Percentiles rank a stretch among this genome's conserved stretches.
phyloP scores from a whole-genome alignment of 768 basidiomycete species.

The Boletus huronensis region DNA sequence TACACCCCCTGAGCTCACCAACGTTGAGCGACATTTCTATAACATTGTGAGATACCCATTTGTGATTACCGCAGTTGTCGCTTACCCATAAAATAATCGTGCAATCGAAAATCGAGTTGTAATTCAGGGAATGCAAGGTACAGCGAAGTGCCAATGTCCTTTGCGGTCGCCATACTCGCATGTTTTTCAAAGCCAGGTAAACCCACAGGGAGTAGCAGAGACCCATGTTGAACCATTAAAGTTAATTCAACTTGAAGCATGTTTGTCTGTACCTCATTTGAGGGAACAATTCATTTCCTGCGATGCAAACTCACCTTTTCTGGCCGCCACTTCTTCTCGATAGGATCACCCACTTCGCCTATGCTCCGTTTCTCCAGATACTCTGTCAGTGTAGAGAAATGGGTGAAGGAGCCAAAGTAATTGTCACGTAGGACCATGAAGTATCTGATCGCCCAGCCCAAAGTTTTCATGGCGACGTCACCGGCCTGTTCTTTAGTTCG shows the following conservation, averaged over 20 bases:
- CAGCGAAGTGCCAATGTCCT: constrained; percentile 52
- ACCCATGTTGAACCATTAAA: constrained; percentile 48
- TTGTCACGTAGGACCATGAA: constrained; percentile 89
- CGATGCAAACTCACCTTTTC: constrained; percentile 52
- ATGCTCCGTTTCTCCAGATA: constrained; percentile 67
- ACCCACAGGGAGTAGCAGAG: constrained; percentile 63
- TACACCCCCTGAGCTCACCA: constrained; percentile 52
- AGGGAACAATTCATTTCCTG: background rate
- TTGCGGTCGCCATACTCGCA: constrained; percentile 19
- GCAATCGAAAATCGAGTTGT: constrained; percentile 71
- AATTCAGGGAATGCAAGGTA: constrained; percentile 61
- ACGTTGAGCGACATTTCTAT: constrained; percentile 79
- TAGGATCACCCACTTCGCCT: constrained; percentile 73
- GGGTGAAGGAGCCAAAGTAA: constrained; percentile 91
- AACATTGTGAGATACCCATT: constrained; percentile 7
- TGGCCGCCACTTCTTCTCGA: constrained; percentile 73
- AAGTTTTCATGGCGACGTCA: constrained; percentile 58
- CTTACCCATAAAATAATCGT: constrained; percentile 88
- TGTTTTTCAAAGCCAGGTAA: constrained; percentile 57
- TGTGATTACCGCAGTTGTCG: background rate
- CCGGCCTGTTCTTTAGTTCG: constrained; percentile 36
- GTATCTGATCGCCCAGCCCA: constrained; percentile 88
- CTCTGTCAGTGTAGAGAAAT: constrained; percentile 85
- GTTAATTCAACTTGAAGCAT: constrained; percentile 71
- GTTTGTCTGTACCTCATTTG: constrained; percentile 58